Base-by-base conservation (phyloP, 768 basidiomycete species). In the Russula earlei region DNA sequence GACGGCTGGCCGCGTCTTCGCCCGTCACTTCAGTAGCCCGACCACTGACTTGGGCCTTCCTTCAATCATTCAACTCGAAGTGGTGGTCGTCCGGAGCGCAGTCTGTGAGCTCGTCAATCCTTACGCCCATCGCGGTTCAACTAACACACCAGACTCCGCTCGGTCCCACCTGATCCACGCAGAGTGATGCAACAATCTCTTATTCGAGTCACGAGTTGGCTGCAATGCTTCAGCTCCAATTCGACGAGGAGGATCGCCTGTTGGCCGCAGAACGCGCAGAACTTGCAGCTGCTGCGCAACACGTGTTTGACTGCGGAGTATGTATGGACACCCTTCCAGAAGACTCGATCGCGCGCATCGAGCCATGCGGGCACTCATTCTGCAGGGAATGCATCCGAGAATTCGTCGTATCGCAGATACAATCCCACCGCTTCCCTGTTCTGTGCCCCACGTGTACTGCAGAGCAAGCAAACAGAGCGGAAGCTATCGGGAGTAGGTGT, bases 401-500 rank as follows among this genome's bases (percentile, higher is more conserved):
- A 1, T 74, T 77, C 54, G 65, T 77, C n/a, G 63, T 59, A 36
- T 72, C 75, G 2, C 77, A 76, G 66, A 69, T 85, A 20, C 70
- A 71, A 17, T 77, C 81, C 19, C 74, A 73, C 55, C 74, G 73
- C 6, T 85, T 75, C 49, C 84, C 84, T 2, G 78, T 85, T 24
- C 62, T 76, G 15, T 86, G 84, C 65, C 85, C 84, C 1, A 62
- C 75, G 33, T 86, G 85, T 59, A 68, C 70, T n/a, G 65, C 71
- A n/a, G 66, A 11, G 45, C 64, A 22, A 34, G n/a, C 14, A 51
- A 53, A 29, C 10, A 22, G 43, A 5, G 29, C 56, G 12, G 52
- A 49, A 17, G 5, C 29, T 8, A 70, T 70, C 24, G 67, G 67
- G 42, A 70, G 74, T 73, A 65, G 57, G 70, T 57, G n/a, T 31